phyloP scores from a whole-genome alignment of 2,329 filamentous ascomycete species.

The Cladophialophora exuberans region DNA sequence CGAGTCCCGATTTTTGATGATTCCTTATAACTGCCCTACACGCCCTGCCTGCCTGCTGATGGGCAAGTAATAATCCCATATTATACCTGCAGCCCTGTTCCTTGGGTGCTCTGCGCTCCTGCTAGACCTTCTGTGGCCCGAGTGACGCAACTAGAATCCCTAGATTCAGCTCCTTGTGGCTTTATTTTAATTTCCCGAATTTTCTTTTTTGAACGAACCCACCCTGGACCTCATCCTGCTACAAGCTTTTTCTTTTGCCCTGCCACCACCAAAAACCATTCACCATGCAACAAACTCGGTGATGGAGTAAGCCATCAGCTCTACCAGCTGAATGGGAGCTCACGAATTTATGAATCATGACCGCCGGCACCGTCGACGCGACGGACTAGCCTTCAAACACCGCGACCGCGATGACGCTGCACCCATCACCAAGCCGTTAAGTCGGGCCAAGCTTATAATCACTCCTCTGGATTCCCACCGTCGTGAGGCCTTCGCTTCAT shows the following conservation, averaged over 20 bases:
- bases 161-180: too few relatives aligned
- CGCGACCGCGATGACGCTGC: neutral
- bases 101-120: too few relatives aligned
- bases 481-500: constrained; percentile 20
- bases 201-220: too few relatives aligned
- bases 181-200: too few relatives aligned
- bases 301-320: constrained; percentile 3
- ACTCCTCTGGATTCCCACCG: constrained; percentile 23
- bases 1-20: constrained; percentile 11
- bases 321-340: constrained; percentile 15
- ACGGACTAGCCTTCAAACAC: neutral
- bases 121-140: too few relatives aligned
- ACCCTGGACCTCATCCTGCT: too few relatives aligned
- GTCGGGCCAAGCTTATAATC: constrained; percentile 15
- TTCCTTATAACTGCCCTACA: neutral
- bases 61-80: neutral
- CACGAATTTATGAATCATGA: constrained; percentile 2
- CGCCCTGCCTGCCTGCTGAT: neutral
- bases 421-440: neutral
- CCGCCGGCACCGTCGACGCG: neutral
- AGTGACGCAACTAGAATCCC: too few relatives aligned
- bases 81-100: too few relatives aligned
- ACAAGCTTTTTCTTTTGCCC: too few relatives aligned
- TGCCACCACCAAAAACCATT: neutral
- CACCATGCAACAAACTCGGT: neutral